These are phyloP conservation scores for Trichoderma afroharzianum DNA, from an alignment of 2,329 filamentous ascomycete genomes.

Conservation along the genomic window DNA sequence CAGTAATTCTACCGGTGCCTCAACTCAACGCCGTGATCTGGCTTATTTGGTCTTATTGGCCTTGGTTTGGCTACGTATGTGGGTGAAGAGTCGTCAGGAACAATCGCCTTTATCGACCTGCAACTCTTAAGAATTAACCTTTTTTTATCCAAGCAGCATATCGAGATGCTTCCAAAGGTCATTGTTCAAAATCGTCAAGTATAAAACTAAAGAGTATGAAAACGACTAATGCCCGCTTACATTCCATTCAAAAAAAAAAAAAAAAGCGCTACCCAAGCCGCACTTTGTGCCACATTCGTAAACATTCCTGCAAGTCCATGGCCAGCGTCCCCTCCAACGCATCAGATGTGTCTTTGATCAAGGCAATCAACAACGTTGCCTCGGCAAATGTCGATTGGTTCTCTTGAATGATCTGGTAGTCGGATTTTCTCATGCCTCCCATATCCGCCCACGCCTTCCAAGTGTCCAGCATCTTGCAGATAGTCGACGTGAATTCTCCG, in stretches of 20 bases:
- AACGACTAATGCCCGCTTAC: neutral
- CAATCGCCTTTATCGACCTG: neutral
- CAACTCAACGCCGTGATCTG: too few relatives aligned
- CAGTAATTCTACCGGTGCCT: neutral
- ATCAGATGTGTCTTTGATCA: slow-evolving; percentile 44
- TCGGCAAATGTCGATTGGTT: slow-evolving; percentile 43
- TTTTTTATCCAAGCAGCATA: neutral
- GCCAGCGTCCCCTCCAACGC: slow-evolving; percentile 47
- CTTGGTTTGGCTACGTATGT: neutral
- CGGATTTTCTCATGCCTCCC: slow-evolving; percentile 49
- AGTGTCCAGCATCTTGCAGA: slow-evolving; percentile 45
- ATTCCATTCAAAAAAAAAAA: neutral
- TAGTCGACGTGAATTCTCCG: slow-evolving; percentile 36
- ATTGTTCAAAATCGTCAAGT: neutral
- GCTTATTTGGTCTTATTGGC: too few relatives aligned
- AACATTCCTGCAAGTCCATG: slow-evolving; percentile 53
- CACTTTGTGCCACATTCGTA: slow-evolving; percentile 52
- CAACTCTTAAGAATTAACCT: neutral
- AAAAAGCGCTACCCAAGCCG: slow-evolving; percentile 47
- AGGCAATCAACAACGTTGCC: slow-evolving; percentile 45
- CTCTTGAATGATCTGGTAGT: slow-evolving; percentile 39
- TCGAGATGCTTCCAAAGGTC: neutral
- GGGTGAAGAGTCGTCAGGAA: neutral
- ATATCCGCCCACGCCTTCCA: slow-evolving; percentile 56
- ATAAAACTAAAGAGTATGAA: neutral